A percentile compares a stretch with the other conserved stretches of the same genome.
These are phyloP conservation scores for Monosporascus sp. DNA, from an alignment of 2,329 filamentous ascomycete genomes.

Conservation along the genomic window DNA sequence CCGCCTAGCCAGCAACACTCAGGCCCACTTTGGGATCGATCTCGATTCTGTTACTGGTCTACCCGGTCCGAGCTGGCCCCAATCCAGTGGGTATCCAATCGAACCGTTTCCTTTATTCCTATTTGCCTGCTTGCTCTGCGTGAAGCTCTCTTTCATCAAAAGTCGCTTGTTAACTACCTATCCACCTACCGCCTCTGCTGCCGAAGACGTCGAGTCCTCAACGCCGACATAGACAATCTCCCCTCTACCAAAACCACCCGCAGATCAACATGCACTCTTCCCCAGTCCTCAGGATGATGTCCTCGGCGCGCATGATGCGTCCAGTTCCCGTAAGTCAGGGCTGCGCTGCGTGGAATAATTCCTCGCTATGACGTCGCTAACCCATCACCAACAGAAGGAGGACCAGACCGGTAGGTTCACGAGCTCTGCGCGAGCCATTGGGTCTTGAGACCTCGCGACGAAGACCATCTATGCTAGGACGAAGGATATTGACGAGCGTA, in stretches of 20 bases:
- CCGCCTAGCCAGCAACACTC: no score
- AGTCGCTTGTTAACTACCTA: not conserved
- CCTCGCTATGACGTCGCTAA: conserved; percentile 32
- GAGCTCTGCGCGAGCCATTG: conserved; percentile 17
- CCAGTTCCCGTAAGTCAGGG: conserved; percentile 63
- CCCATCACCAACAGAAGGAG: conserved; percentile 48
- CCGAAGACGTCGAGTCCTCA: conserved; percentile 7
- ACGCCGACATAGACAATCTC: conserved; percentile 13
- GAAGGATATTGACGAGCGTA: conserved; percentile 14
- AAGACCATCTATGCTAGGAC: conserved; percentile 1
- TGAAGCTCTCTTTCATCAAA: not conserved
- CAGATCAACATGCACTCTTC: conserved; percentile 58
- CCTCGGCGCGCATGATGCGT: conserved; percentile 61
- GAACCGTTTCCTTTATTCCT: not conserved
- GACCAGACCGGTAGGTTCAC: conserved; percentile 59
- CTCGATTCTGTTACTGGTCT: not conserved
- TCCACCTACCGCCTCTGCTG: not conserved
- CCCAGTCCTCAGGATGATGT: conserved; percentile 61
- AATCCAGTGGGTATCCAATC: not conserved
- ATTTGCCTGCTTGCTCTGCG: not conserved
- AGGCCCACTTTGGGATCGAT: not conserved
- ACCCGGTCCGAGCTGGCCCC: not conserved
- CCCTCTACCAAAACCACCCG: conserved; percentile 8
- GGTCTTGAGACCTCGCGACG: conserved; percentile 3
- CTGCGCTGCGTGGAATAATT: conserved; percentile 10